phyloP scores from a whole-genome alignment of 805 yeast species.

The Metschnikowia hibisci region DNA sequence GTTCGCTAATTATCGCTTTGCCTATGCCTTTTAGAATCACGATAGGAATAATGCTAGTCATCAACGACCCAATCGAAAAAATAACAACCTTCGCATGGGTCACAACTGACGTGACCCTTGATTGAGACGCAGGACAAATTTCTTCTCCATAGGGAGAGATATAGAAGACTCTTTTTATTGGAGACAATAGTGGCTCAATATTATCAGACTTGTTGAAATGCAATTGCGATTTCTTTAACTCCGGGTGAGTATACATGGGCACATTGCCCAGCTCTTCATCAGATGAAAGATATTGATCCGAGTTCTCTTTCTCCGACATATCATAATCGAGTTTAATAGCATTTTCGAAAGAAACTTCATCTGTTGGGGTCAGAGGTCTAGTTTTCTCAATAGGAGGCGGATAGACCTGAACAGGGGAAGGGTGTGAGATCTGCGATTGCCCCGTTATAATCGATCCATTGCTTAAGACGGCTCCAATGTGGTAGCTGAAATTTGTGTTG shows the following conservation, averaged over 20 bases:
- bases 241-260: slow-evolving; percentile 75
- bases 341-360: slow-evolving; percentile 1
- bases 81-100: slow-evolving; percentile 52
- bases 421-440: slow-evolving; percentile 92
- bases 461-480: slow-evolving; percentile 69
- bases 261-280: slow-evolving; percentile 56
- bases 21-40: slow-evolving; percentile 72
- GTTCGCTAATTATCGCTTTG: slow-evolving; percentile 42
- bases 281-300: slow-evolving; percentile 9
- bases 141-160: slow-evolving; percentile 88
- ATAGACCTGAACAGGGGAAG: slow-evolving; percentile 33
- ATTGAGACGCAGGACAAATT: slow-evolving; percentile 68
- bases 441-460: slow-evolving; percentile 80
- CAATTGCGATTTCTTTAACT: slow-evolving; percentile 66
- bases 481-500: slow-evolving; percentile 80
- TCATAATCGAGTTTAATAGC: slow-evolving; percentile 1
- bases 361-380: slow-evolving; percentile 18
- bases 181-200: slow-evolving; percentile 62
- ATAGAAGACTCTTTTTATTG: slow-evolving; percentile 69
- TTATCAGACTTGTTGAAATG: slow-evolving; percentile 60
- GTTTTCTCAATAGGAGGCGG: slow-evolving; percentile 20
- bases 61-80: slow-evolving; percentile 81
- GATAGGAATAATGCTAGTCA: slow-evolving; percentile 84
- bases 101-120: slow-evolving; percentile 53
- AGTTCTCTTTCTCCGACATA: neutral